Conservation (phyloP, 2,329 filamentous ascomycete species). For the Plectosphaerella sp. region DNA sequence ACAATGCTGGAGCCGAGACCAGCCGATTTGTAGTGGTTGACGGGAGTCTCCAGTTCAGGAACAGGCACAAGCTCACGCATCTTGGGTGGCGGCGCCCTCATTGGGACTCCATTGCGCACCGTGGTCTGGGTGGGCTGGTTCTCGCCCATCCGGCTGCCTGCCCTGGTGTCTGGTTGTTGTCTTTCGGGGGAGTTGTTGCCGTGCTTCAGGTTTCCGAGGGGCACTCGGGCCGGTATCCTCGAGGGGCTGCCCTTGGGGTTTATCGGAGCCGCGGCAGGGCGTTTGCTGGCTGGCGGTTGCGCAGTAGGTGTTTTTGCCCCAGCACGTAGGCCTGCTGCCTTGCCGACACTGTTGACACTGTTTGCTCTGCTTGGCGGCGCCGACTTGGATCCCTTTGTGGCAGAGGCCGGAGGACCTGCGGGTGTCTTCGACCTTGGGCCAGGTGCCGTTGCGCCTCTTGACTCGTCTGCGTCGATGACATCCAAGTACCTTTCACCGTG, state of each 20-base stretch:
- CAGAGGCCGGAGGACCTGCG: constrained; percentile 51
- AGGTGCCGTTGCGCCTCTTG: constrained; percentile 48
- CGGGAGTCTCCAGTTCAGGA: constrained; percentile 46
- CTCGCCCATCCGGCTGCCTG: constrained; percentile 15
- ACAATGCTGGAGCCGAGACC: constrained; percentile 52
- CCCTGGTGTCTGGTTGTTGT: constrained; percentile 36
- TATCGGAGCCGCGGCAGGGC: constrained; percentile 17
- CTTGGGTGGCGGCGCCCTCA: constrained; percentile 75
- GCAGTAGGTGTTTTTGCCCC: constrained; percentile 50
- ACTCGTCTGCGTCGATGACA: constrained; percentile 62
- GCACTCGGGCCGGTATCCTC: constrained; percentile 65
- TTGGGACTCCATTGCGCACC: constrained; percentile 50
- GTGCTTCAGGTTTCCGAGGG: constrained; percentile 64
- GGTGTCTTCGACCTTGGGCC: constrained; percentile 70
- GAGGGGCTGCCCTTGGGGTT: constrained; percentile 50
- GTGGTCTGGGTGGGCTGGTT: constrained; percentile 23
- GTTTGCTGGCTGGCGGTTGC: constrained; percentile 22
- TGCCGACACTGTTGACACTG: constrained; percentile 25
- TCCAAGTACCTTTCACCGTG: constrained; percentile 91
- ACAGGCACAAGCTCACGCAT: constrained; percentile 73
- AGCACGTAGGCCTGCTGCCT: constrained; percentile 10
- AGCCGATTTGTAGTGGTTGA: constrained; percentile 41
- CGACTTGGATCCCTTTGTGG: constrained; percentile 30
- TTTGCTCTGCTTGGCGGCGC: constrained; percentile 28
- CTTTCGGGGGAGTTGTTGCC: constrained; percentile 82